Percentiles rank a stretch among this genome's conserved stretches.
Evolutionary conservation across 2,329 filamentous ascomycete genomes (phyloP).

Genomic region (Rutstroemia sydowiana): DNA sequence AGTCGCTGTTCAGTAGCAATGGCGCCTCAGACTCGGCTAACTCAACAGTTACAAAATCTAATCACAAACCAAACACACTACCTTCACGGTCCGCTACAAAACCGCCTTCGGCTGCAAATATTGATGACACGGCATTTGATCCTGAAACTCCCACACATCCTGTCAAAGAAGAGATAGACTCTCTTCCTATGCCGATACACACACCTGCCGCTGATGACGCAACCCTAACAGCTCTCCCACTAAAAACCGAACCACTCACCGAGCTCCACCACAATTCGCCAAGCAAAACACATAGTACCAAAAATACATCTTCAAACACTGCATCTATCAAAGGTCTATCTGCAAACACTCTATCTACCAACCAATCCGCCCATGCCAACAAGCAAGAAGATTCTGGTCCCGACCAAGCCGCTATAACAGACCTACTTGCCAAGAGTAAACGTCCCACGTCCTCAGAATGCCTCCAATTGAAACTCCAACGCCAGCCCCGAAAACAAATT

Average conservation of each 20-base stretch:
- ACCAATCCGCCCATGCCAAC: too few relatives aligned
- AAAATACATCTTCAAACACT: background rate
- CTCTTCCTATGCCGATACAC: background rate
- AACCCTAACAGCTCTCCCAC: conserved; percentile 10
- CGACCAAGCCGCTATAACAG: conserved; percentile 22
- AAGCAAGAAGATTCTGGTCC: background rate
- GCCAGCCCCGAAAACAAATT: conserved; percentile 30
- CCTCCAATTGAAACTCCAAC: conserved; percentile 24
- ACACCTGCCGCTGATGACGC: conserved; percentile 1
- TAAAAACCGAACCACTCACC: background rate
- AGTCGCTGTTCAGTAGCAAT: background rate
- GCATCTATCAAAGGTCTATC: too few relatives aligned
- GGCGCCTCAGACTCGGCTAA: background rate
- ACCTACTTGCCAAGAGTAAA: conserved; percentile 28
- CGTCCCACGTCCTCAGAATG: conserved; percentile 14
- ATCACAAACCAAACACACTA: conserved; percentile 8
- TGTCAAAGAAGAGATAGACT: conserved; percentile 12
- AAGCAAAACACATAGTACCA: background rate
- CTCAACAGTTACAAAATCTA: background rate
- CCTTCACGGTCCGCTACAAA: conserved; percentile 12
- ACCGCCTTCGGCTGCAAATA: conserved; percentile 8
- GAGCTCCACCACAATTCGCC: conserved; percentile 4
- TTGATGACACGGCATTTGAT: conserved; percentile 20
- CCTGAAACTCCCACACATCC: conserved; percentile 6
- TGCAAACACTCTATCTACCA: too few relatives aligned